phyloP scores from a whole-genome alignment of 2,329 filamentous ascomycete genomes.

The Orbilia javanica region DNA sequence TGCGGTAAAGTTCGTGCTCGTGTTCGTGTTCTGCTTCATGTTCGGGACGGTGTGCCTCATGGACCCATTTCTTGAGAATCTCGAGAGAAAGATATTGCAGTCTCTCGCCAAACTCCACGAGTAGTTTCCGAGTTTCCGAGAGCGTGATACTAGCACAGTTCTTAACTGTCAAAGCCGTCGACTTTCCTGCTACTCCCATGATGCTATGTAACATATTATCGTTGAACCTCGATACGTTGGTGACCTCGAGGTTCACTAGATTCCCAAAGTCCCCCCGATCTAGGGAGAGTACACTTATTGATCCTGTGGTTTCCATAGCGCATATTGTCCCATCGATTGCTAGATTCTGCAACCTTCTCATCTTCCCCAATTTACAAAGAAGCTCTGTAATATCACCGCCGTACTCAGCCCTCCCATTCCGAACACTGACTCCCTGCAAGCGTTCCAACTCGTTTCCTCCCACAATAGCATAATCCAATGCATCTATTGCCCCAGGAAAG shows the following conservation, averaged over 20 bases:
- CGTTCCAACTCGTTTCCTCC: not conserved
- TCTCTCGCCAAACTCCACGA: slow-evolving; percentile 13
- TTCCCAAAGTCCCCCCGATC: not conserved
- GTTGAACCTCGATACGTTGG: slow-evolving; percentile 17
- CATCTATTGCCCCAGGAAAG: slow-evolving; percentile 39
- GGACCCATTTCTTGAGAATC: slow-evolving; percentile 18
- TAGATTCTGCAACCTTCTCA: slow-evolving; percentile 11
- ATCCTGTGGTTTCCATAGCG: not conserved
- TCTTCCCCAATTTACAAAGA: slow-evolving; percentile 5
- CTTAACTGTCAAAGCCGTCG: slow-evolving; percentile 12
- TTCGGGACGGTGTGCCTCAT: not conserved
- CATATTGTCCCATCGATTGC: slow-evolving; percentile 15
- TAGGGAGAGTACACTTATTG: not conserved
- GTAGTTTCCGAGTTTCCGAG: slow-evolving; percentile 15
- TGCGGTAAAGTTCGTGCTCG: slow-evolving; percentile 24
- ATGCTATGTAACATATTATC: slow-evolving; percentile 9
- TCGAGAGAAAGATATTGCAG: slow-evolving; percentile 29
- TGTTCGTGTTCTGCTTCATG: not conserved
- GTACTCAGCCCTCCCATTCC: slow-evolving; percentile 39
- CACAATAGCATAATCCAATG: slow-evolving; percentile 1
- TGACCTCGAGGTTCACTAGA: slow-evolving; percentile 19
- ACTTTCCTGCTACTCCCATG: not conserved
- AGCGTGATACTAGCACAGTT: slow-evolving; percentile 28
- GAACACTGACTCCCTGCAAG: slow-evolving; percentile 3
- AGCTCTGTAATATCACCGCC: slow-evolving; percentile 1